A percentile compares a stretch with the other conserved stretches of the same genome.
Conservation (phyloP, 768 basidiomycete species). For the Termitomyces sp. region DNA sequence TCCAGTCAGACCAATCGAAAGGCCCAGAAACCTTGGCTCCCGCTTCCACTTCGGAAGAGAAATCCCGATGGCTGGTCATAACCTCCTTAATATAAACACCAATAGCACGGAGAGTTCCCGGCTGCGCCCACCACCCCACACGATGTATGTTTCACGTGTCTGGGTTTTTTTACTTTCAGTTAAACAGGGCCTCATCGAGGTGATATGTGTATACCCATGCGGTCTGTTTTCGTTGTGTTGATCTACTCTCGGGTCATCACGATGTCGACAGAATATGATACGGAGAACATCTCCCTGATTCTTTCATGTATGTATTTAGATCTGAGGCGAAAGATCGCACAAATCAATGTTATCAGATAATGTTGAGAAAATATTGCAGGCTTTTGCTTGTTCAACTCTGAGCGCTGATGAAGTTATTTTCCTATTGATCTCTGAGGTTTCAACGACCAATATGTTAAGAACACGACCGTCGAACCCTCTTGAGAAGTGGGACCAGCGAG, state of each 20-base stretch:
- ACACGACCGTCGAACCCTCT: not conserved
- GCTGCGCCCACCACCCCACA: not conserved
- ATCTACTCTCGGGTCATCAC: not conserved
- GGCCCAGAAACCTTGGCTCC: slow-evolving; percentile 34
- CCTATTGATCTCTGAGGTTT: not conserved
- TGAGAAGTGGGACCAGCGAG: not conserved
- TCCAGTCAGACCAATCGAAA: slow-evolving; percentile 25
- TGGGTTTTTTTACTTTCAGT: not conserved
- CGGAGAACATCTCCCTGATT: not conserved
- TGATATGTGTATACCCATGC: not conserved
- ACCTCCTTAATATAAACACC: slow-evolving; percentile 3
- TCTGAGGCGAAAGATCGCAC: not conserved
- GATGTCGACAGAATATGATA: not conserved
- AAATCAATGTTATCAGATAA: not conserved
- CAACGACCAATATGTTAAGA: too few relatives aligned
- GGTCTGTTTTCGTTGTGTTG: not conserved
- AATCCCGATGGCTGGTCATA: slow-evolving; percentile 37
- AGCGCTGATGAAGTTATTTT: not conserved
- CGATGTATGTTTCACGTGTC: not conserved
- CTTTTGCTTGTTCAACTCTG: not conserved
- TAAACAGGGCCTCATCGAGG: not conserved
- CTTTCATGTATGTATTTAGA: not conserved
- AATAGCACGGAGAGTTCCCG: slow-evolving; percentile 4
- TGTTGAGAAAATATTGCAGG: not conserved
- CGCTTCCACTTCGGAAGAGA: slow-evolving; percentile 40